phyloP scores from a whole-genome alignment of 805 yeast genomes.

The Pichia pseudocactophila region DNA sequence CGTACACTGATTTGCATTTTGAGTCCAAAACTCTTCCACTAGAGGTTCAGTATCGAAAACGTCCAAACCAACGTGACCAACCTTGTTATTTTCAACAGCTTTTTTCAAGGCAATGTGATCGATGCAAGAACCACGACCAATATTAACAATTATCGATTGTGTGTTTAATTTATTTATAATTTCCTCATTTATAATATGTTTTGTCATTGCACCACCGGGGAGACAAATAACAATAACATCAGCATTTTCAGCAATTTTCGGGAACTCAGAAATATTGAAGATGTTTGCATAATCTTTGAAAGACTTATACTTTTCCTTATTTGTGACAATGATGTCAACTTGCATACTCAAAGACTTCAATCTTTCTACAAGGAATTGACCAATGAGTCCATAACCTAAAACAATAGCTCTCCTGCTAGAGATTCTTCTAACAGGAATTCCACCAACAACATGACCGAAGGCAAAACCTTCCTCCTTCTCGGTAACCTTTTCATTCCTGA shows the following conservation, averaged over 20 bases:
- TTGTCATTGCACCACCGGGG: constrained; percentile 55
- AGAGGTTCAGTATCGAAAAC: constrained; percentile 60
- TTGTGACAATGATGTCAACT: constrained; percentile 52
- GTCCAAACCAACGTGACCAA: constrained; percentile 63
- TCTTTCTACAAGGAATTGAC: constrained; percentile 51
- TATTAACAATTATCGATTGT: constrained; percentile 58
- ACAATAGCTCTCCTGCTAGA: constrained; percentile 48
- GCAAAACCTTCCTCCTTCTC: constrained; percentile 8
- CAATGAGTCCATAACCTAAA: constrained; percentile 73
- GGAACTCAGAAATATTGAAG: neutral
- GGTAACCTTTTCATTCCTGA: constrained; percentile 10
- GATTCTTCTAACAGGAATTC: constrained; percentile 6
- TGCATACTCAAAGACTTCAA: constrained; percentile 55
- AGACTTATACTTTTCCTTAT: constrained; percentile 25
- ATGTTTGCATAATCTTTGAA: neutral
- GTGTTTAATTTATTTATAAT: constrained; percentile 39
- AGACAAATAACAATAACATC: constrained; percentile 60
- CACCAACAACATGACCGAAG: constrained; percentile 14
- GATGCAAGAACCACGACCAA: constrained; percentile 66
- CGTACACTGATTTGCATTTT: constrained; percentile 29
- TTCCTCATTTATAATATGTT: constrained; percentile 41
- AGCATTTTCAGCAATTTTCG: constrained; percentile 9
- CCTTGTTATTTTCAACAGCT: constrained; percentile 51
- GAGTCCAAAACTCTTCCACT: constrained; percentile 22
- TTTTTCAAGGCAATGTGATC: constrained; percentile 57